These are phyloP conservation scores for Didymellaceae sp. DNA, from an alignment of 2,329 filamentous ascomycete species.

Conservation along the genomic window DNA sequence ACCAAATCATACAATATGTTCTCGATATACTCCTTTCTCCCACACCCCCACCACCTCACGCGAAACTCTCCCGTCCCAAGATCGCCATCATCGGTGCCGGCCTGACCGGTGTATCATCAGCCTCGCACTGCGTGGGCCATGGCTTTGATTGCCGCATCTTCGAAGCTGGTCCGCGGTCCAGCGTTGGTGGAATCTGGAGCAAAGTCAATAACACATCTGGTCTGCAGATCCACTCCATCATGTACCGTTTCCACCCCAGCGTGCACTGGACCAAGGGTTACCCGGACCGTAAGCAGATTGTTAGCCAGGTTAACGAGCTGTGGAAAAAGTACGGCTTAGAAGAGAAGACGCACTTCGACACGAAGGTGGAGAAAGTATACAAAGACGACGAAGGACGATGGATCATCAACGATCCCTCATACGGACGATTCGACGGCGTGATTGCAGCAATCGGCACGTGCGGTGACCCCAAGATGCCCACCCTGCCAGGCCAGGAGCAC, in stretches of 20 bases:
- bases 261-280: slow-evolving; percentile 79
- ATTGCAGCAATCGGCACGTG: slow-evolving; percentile 82
- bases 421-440: slow-evolving; percentile 79
- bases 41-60: slow-evolving; percentile 66
- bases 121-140: slow-evolving; percentile 83
- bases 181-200: slow-evolving; percentile 81
- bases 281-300: slow-evolving; percentile 76
- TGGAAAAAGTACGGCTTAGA: slow-evolving; percentile 80
- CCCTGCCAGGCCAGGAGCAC: slow-evolving; percentile 71
- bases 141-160: slow-evolving; percentile 84
- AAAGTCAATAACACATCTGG: slow-evolving; percentile 82
- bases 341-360: slow-evolving; percentile 73
- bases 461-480: slow-evolving; percentile 76
- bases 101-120: slow-evolving; percentile 77
- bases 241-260: slow-evolving; percentile 87
- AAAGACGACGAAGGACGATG: slow-evolving; percentile 72
- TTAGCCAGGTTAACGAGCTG: slow-evolving; percentile 71
- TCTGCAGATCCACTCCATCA: slow-evolving; percentile 82
- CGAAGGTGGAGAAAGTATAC: slow-evolving; percentile 71
- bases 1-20: slow-evolving; percentile 69
- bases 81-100: slow-evolving; percentile 57
- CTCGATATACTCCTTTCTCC: slow-evolving; percentile 72
- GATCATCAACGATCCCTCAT: slow-evolving; percentile 75
- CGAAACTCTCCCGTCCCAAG: slow-evolving; percentile 65
- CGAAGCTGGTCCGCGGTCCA: slow-evolving; percentile 70